Evolutionary conservation across 257 asterid genomes (phyloP).

Genomic region (Capsicum baccatum): DNA sequence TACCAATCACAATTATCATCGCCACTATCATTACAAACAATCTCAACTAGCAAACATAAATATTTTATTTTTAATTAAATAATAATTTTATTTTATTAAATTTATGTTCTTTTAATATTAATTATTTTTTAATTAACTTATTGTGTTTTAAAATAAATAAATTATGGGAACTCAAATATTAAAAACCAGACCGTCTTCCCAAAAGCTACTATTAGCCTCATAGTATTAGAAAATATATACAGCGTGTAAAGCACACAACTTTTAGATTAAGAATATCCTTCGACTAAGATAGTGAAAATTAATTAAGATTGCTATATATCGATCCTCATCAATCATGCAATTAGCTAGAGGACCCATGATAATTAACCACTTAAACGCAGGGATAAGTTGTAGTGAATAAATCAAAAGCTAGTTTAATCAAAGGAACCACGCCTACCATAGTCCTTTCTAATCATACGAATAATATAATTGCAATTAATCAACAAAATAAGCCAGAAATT

Average conservation of each 20-base stretch:
- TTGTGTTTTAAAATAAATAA: background rate
- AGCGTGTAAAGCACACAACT: background rate
- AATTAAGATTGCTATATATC: background rate
- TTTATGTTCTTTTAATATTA: background rate
- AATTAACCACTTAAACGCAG: background rate
- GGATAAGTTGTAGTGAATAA: background rate
- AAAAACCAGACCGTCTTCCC: accelerated
- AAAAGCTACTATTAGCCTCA: background rate
- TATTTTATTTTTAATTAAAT: background rate
- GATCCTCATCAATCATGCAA: background rate
- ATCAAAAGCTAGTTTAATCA: background rate
- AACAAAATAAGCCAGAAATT: background rate
- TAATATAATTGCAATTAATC: background rate
- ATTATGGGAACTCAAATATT: background rate
- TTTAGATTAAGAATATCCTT: background rate
- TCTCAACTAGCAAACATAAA: background rate
- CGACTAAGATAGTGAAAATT: background rate
- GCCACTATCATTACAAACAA: background rate
- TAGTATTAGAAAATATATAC: background rate
- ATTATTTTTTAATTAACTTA: background rate
- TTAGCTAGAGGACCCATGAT: background rate
- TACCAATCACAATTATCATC: background rate
- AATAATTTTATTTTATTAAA: background rate
- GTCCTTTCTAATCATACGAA: slow-evolving; percentile 8
- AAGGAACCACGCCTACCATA: background rate